Evolutionary conservation across 2,329 filamentous ascomycete species (phyloP).

Genomic region (Graphilbum ipis-grandicollis): DNA sequence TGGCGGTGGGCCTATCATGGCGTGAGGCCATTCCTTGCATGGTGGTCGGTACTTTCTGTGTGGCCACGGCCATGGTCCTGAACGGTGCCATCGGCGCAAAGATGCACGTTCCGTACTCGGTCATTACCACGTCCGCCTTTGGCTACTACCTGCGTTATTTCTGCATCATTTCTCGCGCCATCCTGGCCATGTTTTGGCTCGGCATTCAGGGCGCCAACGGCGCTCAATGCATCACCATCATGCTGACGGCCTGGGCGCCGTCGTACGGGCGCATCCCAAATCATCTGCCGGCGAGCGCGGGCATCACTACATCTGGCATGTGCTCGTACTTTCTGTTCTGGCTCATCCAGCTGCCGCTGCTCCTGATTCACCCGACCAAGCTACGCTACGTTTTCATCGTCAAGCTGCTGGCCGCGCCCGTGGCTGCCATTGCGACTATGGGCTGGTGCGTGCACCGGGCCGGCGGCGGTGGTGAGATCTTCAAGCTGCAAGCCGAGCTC

Average conservation of each 20-base stretch:
- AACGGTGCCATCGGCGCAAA: conserved; percentile 28
- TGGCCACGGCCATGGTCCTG: conserved; percentile 31
- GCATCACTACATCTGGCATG: conserved; percentile 21
- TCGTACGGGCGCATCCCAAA: conserved; percentile 18
- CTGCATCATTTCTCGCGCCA: conserved; percentile 20
- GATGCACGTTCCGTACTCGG: conserved; percentile 29
- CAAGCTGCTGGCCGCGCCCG: conserved; percentile 32
- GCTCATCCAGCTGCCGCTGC: conserved; percentile 16
- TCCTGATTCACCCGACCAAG: conserved; percentile 9
- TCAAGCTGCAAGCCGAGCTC: conserved; percentile 14
- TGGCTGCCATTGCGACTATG: conserved; percentile 43
- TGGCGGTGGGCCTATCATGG: conserved; percentile 1
- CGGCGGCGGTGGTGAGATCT: conserved; percentile 27
- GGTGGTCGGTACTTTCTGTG: conserved; percentile 37
- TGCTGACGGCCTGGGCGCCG: conserved; percentile 17
- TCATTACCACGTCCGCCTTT: conserved; percentile 25
- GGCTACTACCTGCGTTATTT: conserved; percentile 28
- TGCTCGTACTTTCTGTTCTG: conserved; percentile 20
- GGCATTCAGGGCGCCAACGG: conserved; percentile 29
- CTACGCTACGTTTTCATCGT: conserved; percentile 23
- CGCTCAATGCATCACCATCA: conserved; percentile 11
- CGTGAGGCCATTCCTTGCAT: conserved; percentile 7
- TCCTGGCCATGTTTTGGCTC: conserved; percentile 23
- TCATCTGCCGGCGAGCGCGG: conserved; percentile 17
- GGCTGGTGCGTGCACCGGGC: conserved; percentile 44